phyloP scores from a whole-genome alignment of 768 basidiomycete species.

The Gautieria morchelliformis region DNA sequence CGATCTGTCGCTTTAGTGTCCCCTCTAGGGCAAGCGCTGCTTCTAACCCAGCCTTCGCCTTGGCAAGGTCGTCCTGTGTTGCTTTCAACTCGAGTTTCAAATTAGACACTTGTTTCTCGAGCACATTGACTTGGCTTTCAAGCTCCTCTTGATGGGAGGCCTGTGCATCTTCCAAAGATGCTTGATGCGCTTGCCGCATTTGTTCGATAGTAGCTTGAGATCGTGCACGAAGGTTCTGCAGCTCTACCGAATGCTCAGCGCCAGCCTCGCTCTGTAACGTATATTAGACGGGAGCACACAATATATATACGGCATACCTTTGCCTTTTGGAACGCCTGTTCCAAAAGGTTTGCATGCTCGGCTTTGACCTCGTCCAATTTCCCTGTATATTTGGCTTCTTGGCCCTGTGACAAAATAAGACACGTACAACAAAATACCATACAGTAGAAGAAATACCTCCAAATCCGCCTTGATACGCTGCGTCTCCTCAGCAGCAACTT shows the following conservation, averaged over 20 bases:
- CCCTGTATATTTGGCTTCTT: constrained; percentile 55
- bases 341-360: constrained; percentile 12
- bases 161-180: constrained; percentile 50
- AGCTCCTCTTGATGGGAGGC: constrained; percentile 53
- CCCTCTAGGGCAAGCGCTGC: constrained; percentile 45
- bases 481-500: constrained; percentile 47
- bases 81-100: constrained; percentile 71
- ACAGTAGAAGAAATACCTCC: constrained; percentile 36
- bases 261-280: constrained; percentile 56
- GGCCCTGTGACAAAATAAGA: constrained; percentile 32
- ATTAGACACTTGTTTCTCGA: constrained; percentile 55
- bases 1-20: constrained; percentile 50
- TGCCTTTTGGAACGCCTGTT: constrained; percentile 61
- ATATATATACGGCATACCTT: constrained; percentile 40
- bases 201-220: constrained; percentile 62
- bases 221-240: constrained; percentile 58
- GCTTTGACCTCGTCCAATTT: constrained; percentile 35
- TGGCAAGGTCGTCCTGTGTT: constrained; percentile 73
- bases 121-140: constrained; percentile 42
- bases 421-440: not conserved
- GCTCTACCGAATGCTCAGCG: constrained; percentile 54
- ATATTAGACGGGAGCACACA: not conserved
- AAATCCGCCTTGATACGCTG: constrained; percentile 50
- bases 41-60: constrained; percentile 56
- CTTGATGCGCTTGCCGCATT: constrained; percentile 51